phyloP scores from a whole-genome alignment of 306 rosid genomes.

The Fagus sylvatica region DNA sequence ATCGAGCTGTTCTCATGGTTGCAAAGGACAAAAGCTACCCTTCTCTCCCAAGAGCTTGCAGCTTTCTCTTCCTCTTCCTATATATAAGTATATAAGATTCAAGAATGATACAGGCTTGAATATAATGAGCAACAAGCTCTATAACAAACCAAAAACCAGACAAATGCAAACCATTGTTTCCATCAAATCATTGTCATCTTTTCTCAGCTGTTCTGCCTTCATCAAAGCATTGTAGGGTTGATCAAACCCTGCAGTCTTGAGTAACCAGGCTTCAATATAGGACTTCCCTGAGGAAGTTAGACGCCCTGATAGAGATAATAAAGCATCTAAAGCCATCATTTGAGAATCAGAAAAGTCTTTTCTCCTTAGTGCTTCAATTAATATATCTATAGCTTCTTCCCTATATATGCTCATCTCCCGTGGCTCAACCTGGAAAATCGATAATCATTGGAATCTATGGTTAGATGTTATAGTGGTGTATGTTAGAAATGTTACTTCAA shows the following conservation, averaged over 20 bases:
- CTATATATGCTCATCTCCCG: conserved; percentile 90
- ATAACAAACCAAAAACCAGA: conserved; percentile 22
- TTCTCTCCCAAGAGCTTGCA: conserved; percentile 68
- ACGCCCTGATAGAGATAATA: conserved; percentile 69
- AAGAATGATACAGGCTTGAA: conserved; percentile 23
- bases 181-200: conserved; percentile 42
- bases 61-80: conserved; percentile 87
- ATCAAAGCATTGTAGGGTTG: conserved; percentile 69
- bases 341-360: conserved; percentile 69
- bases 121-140: conserved; percentile 13
- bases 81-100: conserved; percentile 15
- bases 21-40: conserved; percentile 73
- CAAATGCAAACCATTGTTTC: conserved; percentile 60
- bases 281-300: conserved; percentile 70
- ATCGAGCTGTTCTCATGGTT: conserved; percentile 87
- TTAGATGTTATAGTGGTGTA: not conserved
- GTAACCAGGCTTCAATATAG: conserved; percentile 78
- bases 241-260: conserved; percentile 82
- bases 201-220: conserved; percentile 59
- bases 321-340: conserved; percentile 65
- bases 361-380: conserved; percentile 72
- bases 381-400: conserved; percentile 84
- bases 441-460: conserved; percentile 15
- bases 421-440: conserved; percentile 71
- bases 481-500: not conserved